Percentiles rank a stretch among this genome's conserved stretches.
These are phyloP conservation scores for Tephrocybe sp. DNA, from an alignment of 768 basidiomycete species.

Conservation along the genomic window DNA sequence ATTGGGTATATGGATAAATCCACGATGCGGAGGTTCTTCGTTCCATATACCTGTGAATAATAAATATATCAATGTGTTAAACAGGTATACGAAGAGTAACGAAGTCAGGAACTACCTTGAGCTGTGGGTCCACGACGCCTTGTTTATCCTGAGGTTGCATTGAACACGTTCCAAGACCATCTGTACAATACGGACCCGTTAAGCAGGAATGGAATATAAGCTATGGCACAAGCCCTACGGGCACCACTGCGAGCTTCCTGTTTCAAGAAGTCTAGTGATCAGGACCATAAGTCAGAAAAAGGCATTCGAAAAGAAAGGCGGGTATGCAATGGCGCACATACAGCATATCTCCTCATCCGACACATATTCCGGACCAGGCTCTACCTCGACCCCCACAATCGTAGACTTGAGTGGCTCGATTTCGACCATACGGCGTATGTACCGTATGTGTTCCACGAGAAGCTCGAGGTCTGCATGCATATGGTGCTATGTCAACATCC, in stretches of 20 bases:
- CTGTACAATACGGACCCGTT: slow-evolving; percentile 19
- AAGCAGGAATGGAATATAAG: not conserved
- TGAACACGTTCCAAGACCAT: slow-evolving; percentile 45
- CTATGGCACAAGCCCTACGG: slow-evolving; percentile 7
- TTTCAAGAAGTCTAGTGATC: not conserved
- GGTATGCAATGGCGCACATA: too few species aligned
- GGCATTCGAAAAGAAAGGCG: too few species aligned
- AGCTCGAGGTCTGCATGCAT: slow-evolving; percentile 12
- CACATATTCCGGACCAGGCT: slow-evolving; percentile 28
- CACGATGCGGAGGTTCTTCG: slow-evolving; percentile 49
- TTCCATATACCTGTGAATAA: slow-evolving; percentile 46
- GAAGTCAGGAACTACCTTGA: slow-evolving; percentile 41
- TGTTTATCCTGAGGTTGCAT: slow-evolving; percentile 50
- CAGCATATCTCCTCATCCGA: slow-evolving; percentile 27
- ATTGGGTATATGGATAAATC: slow-evolving; percentile 50
- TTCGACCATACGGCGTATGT: slow-evolving; percentile 13
- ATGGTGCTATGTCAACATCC: not conserved
- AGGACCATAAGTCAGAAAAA: too few species aligned
- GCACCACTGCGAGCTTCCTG: not conserved
- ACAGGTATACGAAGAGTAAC: not conserved
- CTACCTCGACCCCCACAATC: slow-evolving; percentile 8
- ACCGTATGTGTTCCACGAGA: slow-evolving; percentile 17
- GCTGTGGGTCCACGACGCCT: slow-evolving; percentile 49
- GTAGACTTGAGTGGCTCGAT: slow-evolving; percentile 19
- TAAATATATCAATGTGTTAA: not conserved